phyloP scores from a whole-genome alignment of 1,284 basidiomycete species.

The Puccinia sorghi region DNA sequence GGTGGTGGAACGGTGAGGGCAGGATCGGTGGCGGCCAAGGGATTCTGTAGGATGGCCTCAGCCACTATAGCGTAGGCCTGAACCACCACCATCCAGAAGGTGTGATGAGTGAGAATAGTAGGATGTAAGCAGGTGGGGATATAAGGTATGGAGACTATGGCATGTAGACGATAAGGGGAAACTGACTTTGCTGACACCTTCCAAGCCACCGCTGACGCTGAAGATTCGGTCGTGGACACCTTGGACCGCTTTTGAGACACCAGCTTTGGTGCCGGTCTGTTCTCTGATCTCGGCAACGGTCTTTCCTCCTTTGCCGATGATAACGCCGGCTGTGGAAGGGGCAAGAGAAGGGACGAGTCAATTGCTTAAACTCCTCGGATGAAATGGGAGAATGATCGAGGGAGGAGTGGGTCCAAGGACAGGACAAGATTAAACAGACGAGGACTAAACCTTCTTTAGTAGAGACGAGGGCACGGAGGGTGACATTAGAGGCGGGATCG shows the following conservation, averaged over 20 bases:
- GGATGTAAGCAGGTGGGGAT: not conserved
- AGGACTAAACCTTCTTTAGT: slow-evolving; percentile 69
- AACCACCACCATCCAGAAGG: not conserved
- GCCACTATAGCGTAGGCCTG: slow-evolving; percentile 95
- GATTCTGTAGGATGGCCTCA: slow-evolving; percentile 75
- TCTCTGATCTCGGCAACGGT: slow-evolving; percentile 95
- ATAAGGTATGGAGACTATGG: too few species aligned
- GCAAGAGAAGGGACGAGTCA: not conserved
- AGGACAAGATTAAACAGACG: not conserved
- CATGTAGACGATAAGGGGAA: slow-evolving; percentile 3
- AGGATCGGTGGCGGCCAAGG: slow-evolving; percentile 66
- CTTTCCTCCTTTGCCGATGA: slow-evolving; percentile 81
- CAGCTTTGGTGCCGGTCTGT: slow-evolving; percentile 93
- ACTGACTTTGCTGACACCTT: slow-evolving; percentile 79
- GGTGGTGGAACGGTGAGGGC: slow-evolving; percentile 67
- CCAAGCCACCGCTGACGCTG: slow-evolving; percentile 85
- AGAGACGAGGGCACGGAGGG: slow-evolving; percentile 86
- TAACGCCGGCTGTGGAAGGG: slow-evolving; percentile 53
- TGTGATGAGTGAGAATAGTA: slow-evolving; percentile 35
- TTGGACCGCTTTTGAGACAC: slow-evolving; percentile 95
- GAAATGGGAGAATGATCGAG: not conserved
- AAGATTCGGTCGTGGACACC: slow-evolving; percentile 97
- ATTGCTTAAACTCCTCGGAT: too few species aligned
- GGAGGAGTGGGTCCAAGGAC: not conserved
- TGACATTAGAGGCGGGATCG: slow-evolving; percentile 61